Evolutionary conservation across 305 asterid species (phyloP).

Genomic region (Solanum hybrid): DNA sequence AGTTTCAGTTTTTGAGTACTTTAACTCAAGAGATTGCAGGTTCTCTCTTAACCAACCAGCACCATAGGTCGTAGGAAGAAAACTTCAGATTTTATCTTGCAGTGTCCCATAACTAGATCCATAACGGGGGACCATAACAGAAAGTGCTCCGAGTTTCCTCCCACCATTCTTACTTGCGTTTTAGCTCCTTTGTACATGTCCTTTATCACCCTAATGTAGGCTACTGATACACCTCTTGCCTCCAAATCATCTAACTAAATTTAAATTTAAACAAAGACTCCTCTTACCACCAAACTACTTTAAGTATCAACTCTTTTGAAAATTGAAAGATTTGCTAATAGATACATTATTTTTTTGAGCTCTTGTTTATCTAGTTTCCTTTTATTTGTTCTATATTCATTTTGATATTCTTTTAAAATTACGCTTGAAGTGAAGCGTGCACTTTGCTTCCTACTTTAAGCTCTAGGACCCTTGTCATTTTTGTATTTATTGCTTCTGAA

Average conservation of each 20-base stretch:
- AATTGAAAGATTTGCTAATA: background rate
- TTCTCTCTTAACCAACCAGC: background rate
- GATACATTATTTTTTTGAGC: background rate
- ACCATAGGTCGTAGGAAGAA: background rate
- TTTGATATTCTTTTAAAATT: background rate
- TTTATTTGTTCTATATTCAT: background rate
- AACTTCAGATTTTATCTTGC: too few relatives aligned
- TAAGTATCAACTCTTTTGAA: background rate
- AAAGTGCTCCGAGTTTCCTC: background rate
- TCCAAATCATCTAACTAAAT: background rate
- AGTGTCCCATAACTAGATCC: background rate
- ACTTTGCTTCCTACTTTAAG: background rate
- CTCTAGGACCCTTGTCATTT: background rate
- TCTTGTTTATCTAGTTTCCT: background rate
- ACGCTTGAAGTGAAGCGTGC: background rate
- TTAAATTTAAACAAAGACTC: background rate
- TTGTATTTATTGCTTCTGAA: background rate
- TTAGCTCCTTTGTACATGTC: background rate
- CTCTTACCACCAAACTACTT: background rate
- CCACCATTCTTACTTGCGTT: background rate
- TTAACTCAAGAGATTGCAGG: background rate
- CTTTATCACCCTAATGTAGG: background rate
- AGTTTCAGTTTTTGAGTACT: background rate
- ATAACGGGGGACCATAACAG: background rate
- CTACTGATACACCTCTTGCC: background rate